phyloP scores from a whole-genome alignment of 306 rosid genomes.

The Acacia acuminata region DNA sequence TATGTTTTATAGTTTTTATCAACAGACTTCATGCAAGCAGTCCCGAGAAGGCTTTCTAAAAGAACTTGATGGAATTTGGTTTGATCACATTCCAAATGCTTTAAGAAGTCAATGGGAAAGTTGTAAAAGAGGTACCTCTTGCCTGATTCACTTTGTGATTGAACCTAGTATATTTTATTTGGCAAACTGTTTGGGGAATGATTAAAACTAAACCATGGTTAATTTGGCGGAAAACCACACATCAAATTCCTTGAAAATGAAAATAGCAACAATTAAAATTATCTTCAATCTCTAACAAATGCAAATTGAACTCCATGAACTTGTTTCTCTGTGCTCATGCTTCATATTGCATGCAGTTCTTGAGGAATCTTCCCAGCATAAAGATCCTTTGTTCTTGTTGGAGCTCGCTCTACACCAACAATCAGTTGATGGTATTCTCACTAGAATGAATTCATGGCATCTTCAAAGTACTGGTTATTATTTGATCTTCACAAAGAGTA shows the following conservation, averaged over 20 bases:
- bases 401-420: constrained; percentile 56
- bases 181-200: constrained; percentile 19
- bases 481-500: constrained; percentile 17
- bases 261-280: neutral
- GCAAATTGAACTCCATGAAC: constrained; percentile 1
- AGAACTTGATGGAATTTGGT: constrained; percentile 84
- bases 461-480: neutral
- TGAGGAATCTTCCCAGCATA: constrained; percentile 62
- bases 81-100: constrained; percentile 70
- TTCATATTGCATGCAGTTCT: constrained; percentile 52
- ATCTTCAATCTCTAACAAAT: constrained; percentile 4
- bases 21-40: constrained; percentile 72
- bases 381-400: constrained; percentile 68
- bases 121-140: constrained; percentile 60
- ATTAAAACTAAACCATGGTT: constrained; percentile 16
- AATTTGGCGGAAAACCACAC: constrained; percentile 13
- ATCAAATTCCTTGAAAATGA: neutral
- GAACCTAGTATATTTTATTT: constrained; percentile 12
- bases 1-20: constrained; percentile 71
- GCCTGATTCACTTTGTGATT: constrained; percentile 27
- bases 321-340: constrained; percentile 24
- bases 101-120: constrained; percentile 66
- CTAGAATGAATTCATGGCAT: constrained; percentile 9
- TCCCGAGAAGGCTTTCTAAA: constrained; percentile 50
- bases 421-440: constrained; percentile 46